Base-by-base conservation (phyloP, 1,139 yeast genomes). In the Taphrina sp. region DNA sequence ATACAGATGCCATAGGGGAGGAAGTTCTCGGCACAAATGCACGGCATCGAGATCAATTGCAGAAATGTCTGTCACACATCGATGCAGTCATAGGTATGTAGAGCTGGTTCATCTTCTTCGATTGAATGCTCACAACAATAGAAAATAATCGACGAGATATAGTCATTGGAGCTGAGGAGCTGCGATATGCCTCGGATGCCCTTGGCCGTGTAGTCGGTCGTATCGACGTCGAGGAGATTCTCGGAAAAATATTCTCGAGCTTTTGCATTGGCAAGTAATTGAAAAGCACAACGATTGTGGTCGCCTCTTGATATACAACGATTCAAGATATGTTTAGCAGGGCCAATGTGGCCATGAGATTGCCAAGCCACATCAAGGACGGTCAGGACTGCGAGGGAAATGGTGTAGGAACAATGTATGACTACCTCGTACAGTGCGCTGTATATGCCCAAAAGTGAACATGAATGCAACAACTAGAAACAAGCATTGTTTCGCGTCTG, bases 121-220 rank as follows among this genome's bases (percentile, higher is more conserved):
- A 7, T 26, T 26, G 12, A 7, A 7, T 7, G 12, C 31, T 7
- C 12, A 26, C 10, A 26, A 26, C 12, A 12, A 12, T 26, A 26
- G 31, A 26, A 7, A 12, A 26, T 12, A 26, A 26, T 12, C 37
- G 79, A 0, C 37, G 19, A 12, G 96, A 89, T 63, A 81, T 88
- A 1, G 95, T 88, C 0, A 69, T 89, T 45, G 95, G 95, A 0
- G 74, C 87, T 0, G 96, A 92, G 60, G 82, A 85, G 59, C 74
- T 92, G 41, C 76, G 79, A 52, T 79, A 78, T 58, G 82, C 96
- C 0, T 81, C 85, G 12, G 90, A 85, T 24, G 96, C 96, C 0
- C 85, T 92, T 36, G 96, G 96, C 0, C 85, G 83, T 65, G 85
- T 92, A 34, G 89, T 96, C 0, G 98, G 98, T 0, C 79, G 89